A percentile compares a stretch with the other conserved stretches of the same genome.
Evolutionary conservation across 495 filamentous ascomycete species (phyloP).

Genomic region (Neurospora sp.): DNA sequence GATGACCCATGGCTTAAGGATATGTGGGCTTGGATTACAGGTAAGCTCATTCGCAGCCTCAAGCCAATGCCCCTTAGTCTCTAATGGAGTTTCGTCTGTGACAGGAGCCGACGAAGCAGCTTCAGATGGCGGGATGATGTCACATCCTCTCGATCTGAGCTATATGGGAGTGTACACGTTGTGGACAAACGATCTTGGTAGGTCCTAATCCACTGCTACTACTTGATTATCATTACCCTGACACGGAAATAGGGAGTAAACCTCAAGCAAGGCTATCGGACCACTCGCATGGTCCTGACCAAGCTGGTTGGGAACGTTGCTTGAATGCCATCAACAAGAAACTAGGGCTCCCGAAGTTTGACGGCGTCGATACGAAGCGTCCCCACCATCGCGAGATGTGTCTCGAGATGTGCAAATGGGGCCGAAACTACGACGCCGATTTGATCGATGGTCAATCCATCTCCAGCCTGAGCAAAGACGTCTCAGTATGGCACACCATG

Average conservation of each 20-base stretch:
- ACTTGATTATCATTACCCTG: slow-evolving; percentile 3
- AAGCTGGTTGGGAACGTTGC: slow-evolving; percentile 38
- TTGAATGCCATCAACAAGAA: slow-evolving; percentile 37
- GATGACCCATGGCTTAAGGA: slow-evolving; percentile 69
- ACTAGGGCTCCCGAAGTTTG: slow-evolving; percentile 29
- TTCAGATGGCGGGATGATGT: slow-evolving; percentile 59
- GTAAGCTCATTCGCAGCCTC: slow-evolving; percentile 32
- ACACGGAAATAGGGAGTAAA: slow-evolving; percentile 21
- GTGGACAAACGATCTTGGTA: slow-evolving; percentile 70
- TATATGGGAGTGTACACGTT: slow-evolving; percentile 75
- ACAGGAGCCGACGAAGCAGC: slow-evolving; percentile 58
- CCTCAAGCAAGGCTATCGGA: slow-evolving; percentile 33
- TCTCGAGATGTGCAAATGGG: slow-evolving; percentile 68
- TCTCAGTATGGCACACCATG: slow-evolving; percentile 64
- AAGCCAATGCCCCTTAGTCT: neutral
- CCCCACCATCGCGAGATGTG: slow-evolving; percentile 70
- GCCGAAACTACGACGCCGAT: slow-evolving; percentile 49
- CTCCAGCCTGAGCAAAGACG: slow-evolving; percentile 43
- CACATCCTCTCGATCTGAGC: slow-evolving; percentile 65
- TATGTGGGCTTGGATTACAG: slow-evolving; percentile 67
- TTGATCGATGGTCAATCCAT: slow-evolving; percentile 31
- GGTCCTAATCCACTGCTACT: slow-evolving; percentile 1
- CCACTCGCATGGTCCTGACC: slow-evolving; percentile 28
- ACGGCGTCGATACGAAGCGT: slow-evolving; percentile 48
- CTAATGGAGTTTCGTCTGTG: neutral